Conservation (phyloP, 176 grass and related monocot species). For the Carex myosuroides region DNA sequence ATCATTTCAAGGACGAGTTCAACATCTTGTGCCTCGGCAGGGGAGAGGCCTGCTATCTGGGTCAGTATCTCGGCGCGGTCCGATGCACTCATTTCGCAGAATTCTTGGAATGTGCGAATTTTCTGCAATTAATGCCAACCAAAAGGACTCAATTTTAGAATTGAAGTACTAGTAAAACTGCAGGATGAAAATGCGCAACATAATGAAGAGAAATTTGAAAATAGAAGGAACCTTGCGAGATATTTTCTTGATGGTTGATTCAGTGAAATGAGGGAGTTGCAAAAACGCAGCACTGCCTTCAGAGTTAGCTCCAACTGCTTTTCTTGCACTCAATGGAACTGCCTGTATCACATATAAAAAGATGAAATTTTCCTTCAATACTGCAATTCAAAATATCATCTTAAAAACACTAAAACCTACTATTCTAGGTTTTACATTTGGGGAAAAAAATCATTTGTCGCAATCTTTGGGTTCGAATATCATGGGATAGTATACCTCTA, state of each 20-base stretch:
- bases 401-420: background rate
- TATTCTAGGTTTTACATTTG: background rate
- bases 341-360: constrained; percentile 44
- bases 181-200: background rate
- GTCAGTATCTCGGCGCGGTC: constrained; percentile 66
- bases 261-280: constrained; percentile 85
- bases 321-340: constrained; percentile 75
- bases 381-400: background rate
- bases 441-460: background rate
- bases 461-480: background rate
- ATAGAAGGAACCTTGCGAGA: constrained; percentile 52
- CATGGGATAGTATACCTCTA: background rate
- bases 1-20: constrained; percentile 90
- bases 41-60: constrained; percentile 69
- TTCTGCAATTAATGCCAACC: constrained; percentile 43
- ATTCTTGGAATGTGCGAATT: constrained; percentile 80
- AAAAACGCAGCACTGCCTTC: constrained; percentile 89
- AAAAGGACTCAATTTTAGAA: background rate
- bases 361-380: background rate
- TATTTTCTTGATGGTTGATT: constrained; percentile 71
- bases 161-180: background rate
- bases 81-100: constrained; percentile 45
- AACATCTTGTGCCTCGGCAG: constrained; percentile 47
- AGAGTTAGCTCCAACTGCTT: constrained; percentile 62
- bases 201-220: background rate